Base-by-base conservation (phyloP, 345 rosid genomes). In the Ailanthus altissimus region DNA sequence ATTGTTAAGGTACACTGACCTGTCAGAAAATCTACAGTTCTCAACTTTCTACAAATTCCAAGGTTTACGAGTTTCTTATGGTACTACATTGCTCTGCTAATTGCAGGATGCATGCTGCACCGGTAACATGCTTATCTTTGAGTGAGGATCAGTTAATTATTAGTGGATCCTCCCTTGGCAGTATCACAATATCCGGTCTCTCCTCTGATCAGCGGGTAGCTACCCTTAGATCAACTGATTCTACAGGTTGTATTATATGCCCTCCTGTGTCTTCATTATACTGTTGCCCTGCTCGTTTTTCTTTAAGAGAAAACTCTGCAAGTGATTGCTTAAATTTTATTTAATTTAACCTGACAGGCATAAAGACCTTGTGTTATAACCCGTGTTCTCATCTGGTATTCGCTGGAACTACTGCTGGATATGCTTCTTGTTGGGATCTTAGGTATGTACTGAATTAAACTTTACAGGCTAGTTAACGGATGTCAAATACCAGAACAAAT, bases 361-460 rank as follows among this genome's bases (percentile, higher is more conserved):
- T 95, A 82, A 89, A 84, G 82, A 80, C 94, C 53, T 54, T 93
- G 76, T 83, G 92, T 80, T 88, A 79, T 85, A 92, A 89, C 82
- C 91, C 92, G 38, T 28, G 69, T 81, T 86, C 96, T 73, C 79
- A 83, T 78, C 76, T 75, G n/a, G 87, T 90, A 67, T 90, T 90
- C 80, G 87, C 94, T 25, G 99, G 98, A 78, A 89, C 91, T 74
- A 82, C 93, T 42, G 84, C 86, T 38, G 99, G 99, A 81, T 87
- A 82, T 77, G 75, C 89, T 40, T 87, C 89, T 70, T 90, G 98
- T 81, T 95, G 94, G 94, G 99, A 95, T 81, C 86, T 92, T 51
- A 90, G 99, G 99, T 93, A 88, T 78, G 78, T 60, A 62, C 25
- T 51, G 16, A 67, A 28, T 9, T 45, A 14, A 25, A 21, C 32